Percentiles rank a stretch among this genome's conserved stretches.
Conservation (phyloP, 2,329 filamentous ascomycete species). For the Diaporthe longicolla region DNA sequence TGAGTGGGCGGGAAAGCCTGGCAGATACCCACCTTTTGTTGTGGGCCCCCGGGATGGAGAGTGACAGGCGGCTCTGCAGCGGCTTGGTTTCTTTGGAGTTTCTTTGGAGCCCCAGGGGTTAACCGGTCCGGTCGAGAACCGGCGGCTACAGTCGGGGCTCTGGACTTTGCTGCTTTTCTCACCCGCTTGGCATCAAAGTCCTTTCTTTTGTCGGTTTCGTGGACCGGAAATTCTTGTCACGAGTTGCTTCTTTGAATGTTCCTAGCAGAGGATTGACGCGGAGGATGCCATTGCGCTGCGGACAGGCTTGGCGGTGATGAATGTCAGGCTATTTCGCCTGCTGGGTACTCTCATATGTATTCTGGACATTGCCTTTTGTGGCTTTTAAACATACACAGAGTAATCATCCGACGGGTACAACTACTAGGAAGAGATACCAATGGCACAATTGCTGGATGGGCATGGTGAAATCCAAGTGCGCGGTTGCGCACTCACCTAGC, state of each 20-base stretch:
- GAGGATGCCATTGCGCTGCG: background rate
- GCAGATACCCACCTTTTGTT: background rate
- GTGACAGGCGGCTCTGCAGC: slow-evolving; percentile 4
- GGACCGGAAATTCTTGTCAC: background rate
- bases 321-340: background rate
- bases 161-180: background rate
- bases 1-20: background rate
- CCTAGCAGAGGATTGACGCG: background rate
- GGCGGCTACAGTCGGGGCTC: slow-evolving; percentile 17
- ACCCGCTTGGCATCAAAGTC: too few relatives aligned
- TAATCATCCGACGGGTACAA: too few relatives aligned
- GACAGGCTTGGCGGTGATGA: background rate
- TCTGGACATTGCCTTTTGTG: background rate
- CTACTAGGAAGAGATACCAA: too few relatives aligned
- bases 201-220: background rate
- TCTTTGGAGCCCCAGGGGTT: background rate
- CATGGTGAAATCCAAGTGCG: background rate
- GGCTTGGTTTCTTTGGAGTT: background rate
- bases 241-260: background rate
- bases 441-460: background rate
- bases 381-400: too few relatives aligned
- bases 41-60: background rate
- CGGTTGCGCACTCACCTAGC: background rate
- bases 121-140: slow-evolving; percentile 14
- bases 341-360: background rate